These are phyloP conservation scores for Xylaria sp. DNA, from an alignment of 2,329 filamentous ascomycete species.

Conservation along the genomic window DNA sequence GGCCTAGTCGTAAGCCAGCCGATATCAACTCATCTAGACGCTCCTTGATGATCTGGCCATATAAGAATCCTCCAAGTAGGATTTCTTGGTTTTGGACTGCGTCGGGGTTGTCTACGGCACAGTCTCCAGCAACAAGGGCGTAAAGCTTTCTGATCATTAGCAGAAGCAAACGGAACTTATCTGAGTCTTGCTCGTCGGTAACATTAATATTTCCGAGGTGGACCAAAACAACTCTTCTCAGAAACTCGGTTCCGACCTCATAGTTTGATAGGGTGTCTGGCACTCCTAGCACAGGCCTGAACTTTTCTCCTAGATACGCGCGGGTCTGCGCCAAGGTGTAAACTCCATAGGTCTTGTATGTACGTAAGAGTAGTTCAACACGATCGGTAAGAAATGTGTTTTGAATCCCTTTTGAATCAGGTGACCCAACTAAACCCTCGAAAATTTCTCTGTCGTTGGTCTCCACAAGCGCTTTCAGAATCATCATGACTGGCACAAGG, in stretches of 20 bases:
- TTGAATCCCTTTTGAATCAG: slow-evolving; percentile 75
- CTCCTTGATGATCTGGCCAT: slow-evolving; percentile 95
- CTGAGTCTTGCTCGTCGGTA: slow-evolving; percentile 79
- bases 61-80: slow-evolving; percentile 89
- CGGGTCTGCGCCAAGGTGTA: slow-evolving; percentile 83
- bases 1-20: slow-evolving; percentile 54
- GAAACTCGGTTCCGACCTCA: slow-evolving; percentile 88
- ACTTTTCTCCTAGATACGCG: slow-evolving; percentile 87
- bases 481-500: slow-evolving; percentile 94
- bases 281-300: slow-evolving; percentile 84
- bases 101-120: slow-evolving; percentile 93
- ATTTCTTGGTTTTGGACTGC: slow-evolving; percentile 96
- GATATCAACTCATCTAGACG: slow-evolving; percentile 86
- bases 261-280: slow-evolving; percentile 84
- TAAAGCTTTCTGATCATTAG: slow-evolving; percentile 98
- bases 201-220: slow-evolving; percentile 88
- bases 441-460: slow-evolving; percentile 97
- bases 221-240: slow-evolving; percentile 87
- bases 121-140: slow-evolving; percentile 88
- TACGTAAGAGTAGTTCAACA: slow-evolving; percentile 87
- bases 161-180: slow-evolving; percentile 92
- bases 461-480: slow-evolving; percentile 91
- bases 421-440: slow-evolving; percentile 83
- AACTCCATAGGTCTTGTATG: slow-evolving; percentile 88
- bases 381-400: slow-evolving; percentile 96